Base-by-base conservation (phyloP, 2,329 filamentous ascomycete genomes). In the Trichoderma polysporum region DNA sequence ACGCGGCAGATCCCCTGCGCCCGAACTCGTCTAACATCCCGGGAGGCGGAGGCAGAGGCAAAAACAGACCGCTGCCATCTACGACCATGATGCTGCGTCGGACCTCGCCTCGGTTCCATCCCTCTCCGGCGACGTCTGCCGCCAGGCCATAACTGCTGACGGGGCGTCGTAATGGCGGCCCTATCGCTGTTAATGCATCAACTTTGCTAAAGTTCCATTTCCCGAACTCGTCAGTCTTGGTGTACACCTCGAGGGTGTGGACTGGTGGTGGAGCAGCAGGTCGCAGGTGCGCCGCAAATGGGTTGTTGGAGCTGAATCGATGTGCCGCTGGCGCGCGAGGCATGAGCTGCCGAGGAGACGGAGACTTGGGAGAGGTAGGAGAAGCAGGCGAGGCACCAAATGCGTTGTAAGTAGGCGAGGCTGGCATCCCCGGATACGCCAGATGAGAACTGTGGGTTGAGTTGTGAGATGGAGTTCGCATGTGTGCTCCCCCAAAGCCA, bases 301-400 rank as follows among this genome's bases (percentile, higher is more conserved):
- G 85, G 71, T 88, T 88, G 74, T 88, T 88, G 69, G 85, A 87
- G 74, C 85, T 87, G 76, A 88, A 86, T 7, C 85, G 83, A 56
- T 78, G 63, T 10, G 49, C 50, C 27, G 56, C 56, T 5, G 67
- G 63, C 22, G 56, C 66, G 53, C 73, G 77, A 17, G 74, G 75
- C n/a, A 74, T 70, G 1, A 73, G 74, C 4, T 76, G 73, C 17
- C 74, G 76, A 15, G 70, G 59, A 9, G 75, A 70, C 39, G 73
- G 56, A n/a, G 37, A 73, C 25, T 27, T 39, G 3, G 62, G 53
- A 25, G 53, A 58, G 15, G 25, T 45, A 3, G 50, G 60, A 31
- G 37, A 73, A 6, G 27, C 61, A 22, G 62, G 53, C 17, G 53
- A 52, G 54, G 15, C 25, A 9, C 29, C 41, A 22, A 52, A 66